phyloP scores from a whole-genome alignment of 257 asterid genomes.

The Nicotiana obtusifolia region DNA sequence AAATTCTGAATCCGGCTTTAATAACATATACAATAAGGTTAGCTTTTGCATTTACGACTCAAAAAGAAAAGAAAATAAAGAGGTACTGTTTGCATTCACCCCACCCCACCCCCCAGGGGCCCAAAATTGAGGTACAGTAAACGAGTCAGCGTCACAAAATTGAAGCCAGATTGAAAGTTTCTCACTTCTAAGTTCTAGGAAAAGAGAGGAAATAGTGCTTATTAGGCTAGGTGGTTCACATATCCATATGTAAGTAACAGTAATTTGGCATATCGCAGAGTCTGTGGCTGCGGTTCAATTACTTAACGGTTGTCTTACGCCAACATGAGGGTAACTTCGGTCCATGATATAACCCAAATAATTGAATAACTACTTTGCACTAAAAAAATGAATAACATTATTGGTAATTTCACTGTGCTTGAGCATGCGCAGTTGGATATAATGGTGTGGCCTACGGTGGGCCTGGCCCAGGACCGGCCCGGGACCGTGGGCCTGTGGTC shows the following conservation, averaged over 20 bases:
- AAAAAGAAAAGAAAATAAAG: background rate
- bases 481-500: too few relatives aligned
- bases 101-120: too few relatives aligned
- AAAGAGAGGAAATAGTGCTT: background rate
- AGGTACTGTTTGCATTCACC: too few relatives aligned
- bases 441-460: too few relatives aligned
- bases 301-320: background rate
- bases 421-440: too few relatives aligned
- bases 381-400: background rate
- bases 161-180: background rate
- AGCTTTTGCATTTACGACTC: background rate
- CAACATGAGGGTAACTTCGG: background rate
- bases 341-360: background rate
- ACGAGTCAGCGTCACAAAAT: too few relatives aligned
- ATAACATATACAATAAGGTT: too few relatives aligned
- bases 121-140: too few relatives aligned
- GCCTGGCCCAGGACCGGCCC: too few relatives aligned
- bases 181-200: background rate
- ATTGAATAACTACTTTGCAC: background rate
- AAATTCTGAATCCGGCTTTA: too few relatives aligned
- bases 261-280: background rate
- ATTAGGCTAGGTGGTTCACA: background rate
- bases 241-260: background rate
- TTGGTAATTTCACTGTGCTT: background rate
- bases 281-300: background rate